Evolutionary conservation across 1,284 basidiomycete species (phyloP).

Genomic region (Pyrrhoderma lamaoense): DNA sequence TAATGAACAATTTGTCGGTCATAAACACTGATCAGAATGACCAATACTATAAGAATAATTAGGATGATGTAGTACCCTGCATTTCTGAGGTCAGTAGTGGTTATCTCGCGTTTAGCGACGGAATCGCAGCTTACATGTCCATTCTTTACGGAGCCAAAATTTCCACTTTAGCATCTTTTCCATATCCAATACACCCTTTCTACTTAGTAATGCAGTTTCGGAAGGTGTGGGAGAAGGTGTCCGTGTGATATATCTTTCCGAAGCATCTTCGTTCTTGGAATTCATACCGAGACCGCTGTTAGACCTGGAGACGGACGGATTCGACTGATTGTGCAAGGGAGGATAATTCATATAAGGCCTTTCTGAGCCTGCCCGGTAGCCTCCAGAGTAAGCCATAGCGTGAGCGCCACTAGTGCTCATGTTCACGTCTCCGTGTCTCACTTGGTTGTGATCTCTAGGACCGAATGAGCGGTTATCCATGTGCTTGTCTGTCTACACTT

Average conservation of each 20-base stretch:
- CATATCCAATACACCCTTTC: slow-evolving; percentile 38
- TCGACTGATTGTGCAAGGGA: slow-evolving; percentile 11
- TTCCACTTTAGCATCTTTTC: slow-evolving; percentile 35
- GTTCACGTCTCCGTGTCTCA: neutral
- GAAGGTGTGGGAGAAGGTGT: slow-evolving; percentile 37
- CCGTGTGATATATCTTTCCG: slow-evolving; percentile 18
- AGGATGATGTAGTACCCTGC: slow-evolving; percentile 32
- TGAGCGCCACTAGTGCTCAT: neutral
- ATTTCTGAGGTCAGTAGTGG: no score
- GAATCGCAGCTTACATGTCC: slow-evolving; percentile 36
- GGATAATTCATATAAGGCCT: slow-evolving; percentile 13
- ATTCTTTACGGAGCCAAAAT: slow-evolving; percentile 44
- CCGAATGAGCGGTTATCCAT: no score
- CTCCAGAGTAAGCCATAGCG: slow-evolving; percentile 9
- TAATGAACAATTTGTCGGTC: slow-evolving; percentile 49
- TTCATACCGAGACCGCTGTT: slow-evolving; percentile 1
- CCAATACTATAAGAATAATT: slow-evolving; percentile 30
- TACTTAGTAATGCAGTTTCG: slow-evolving; percentile 30
- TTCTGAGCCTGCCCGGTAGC: slow-evolving; percentile 6
- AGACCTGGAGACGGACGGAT: slow-evolving; percentile 12
- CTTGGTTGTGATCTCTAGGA: no score
- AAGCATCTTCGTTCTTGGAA: slow-evolving; percentile 1
- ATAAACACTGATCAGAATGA: slow-evolving; percentile 49
- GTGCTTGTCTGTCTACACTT: no score
- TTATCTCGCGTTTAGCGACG: no score